phyloP scores from a whole-genome alignment of 345 rosid genomes.

The Rhizophora apiculata region DNA sequence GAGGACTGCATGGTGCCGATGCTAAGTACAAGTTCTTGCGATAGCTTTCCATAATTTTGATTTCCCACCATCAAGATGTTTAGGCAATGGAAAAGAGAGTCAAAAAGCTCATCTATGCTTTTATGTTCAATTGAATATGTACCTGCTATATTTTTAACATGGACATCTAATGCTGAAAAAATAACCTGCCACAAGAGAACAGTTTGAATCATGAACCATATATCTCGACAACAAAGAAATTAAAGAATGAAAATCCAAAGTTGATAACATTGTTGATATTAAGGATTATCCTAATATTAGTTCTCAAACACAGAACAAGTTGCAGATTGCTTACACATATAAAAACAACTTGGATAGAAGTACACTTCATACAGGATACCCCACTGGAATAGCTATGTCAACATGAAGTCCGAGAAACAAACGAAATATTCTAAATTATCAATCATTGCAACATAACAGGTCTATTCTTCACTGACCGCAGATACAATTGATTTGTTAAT shows the following conservation, averaged over 20 bases:
- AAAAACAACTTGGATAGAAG: too few relatives aligned
- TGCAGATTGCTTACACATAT: too few relatives aligned
- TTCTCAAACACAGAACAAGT: too few relatives aligned
- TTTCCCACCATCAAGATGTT: slow-evolving; percentile 33
- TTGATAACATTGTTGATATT: not conserved
- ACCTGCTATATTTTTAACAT: slow-evolving; percentile 47
- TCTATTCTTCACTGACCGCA: not conserved
- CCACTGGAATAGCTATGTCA: too few relatives aligned
- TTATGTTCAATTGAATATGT: slow-evolving; percentile 70
- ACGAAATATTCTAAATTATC: not conserved
- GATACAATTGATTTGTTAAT: not conserved
- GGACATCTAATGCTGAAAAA: slow-evolving; percentile 55
- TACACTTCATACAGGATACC: too few relatives aligned
- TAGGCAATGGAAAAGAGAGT: slow-evolving; percentile 40
- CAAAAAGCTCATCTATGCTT: slow-evolving; percentile 47
- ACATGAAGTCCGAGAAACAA: too few relatives aligned
- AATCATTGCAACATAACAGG: not conserved
- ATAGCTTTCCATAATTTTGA: slow-evolving; percentile 23
- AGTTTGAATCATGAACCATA: slow-evolving; percentile 10
- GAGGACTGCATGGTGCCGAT: slow-evolving; percentile 50
- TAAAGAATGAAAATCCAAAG: not conserved
- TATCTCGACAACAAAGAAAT: not conserved
- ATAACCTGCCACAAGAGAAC: slow-evolving; percentile 50
- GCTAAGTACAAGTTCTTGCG: slow-evolving; percentile 48
- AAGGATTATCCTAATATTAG: too few relatives aligned